Evolutionary conservation across 1,139 yeast species (phyloP).

Genomic region (Groenewaldozyma sp.): DNA sequence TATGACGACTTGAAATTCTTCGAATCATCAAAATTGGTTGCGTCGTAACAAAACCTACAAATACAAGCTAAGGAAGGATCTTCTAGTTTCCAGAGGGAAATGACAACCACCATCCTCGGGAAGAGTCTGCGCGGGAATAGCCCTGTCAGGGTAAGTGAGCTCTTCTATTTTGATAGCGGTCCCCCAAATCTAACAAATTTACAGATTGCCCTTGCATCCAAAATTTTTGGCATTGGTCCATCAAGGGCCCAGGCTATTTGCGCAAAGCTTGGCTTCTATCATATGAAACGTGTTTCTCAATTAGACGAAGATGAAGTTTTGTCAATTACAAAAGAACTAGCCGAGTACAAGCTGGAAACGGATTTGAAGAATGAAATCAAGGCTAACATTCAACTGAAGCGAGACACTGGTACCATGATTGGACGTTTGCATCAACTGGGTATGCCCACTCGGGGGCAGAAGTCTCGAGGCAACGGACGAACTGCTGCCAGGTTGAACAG

Average conservation of each 20-base stretch:
- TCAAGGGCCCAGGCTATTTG: slow-evolving; percentile 69
- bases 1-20: too few relatives aligned
- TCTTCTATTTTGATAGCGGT: neutral
- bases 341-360: slow-evolving; percentile 76
- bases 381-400: slow-evolving; percentile 71
- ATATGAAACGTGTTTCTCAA: slow-evolving; percentile 90
- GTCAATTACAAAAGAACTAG: slow-evolving; percentile 77
- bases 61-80: too few relatives aligned
- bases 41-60: too few relatives aligned
- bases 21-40: too few relatives aligned
- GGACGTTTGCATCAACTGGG: slow-evolving; percentile 84
- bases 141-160: slow-evolving; percentile 25
- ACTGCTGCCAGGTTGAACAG: slow-evolving; percentile 84
- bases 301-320: slow-evolving; percentile 80
- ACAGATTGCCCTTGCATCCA: slow-evolving; percentile 66
- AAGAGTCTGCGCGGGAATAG: slow-evolving; percentile 35
- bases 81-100: too few relatives aligned
- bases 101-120: slow-evolving; percentile 35
- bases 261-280: slow-evolving; percentile 84
- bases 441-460: slow-evolving; percentile 85
- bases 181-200: too few relatives aligned
- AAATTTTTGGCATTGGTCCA: slow-evolving; percentile 79
- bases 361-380: slow-evolving; percentile 71
- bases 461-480: slow-evolving; percentile 79
- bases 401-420: slow-evolving; percentile 72